Conservation (phyloP, 2,329 filamentous ascomycete species). For the Alternaria sp. region DNA sequence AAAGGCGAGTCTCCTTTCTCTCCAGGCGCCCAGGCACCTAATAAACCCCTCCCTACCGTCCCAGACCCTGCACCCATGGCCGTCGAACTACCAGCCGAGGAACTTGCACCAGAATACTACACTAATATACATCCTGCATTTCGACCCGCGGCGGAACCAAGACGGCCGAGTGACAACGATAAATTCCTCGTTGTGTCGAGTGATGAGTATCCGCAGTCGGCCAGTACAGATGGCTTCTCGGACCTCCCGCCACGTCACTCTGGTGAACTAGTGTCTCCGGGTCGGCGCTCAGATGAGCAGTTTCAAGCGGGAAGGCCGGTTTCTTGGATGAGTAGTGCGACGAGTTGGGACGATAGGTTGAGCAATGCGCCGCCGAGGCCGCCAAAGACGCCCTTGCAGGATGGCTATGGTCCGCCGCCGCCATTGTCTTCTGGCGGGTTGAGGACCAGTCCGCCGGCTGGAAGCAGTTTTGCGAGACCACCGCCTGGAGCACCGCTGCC, state of each 20-base stretch:
- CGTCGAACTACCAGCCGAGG: slow-evolving; percentile 68
- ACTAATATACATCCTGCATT: slow-evolving; percentile 32
- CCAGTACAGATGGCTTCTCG: slow-evolving; percentile 50
- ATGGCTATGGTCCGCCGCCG: slow-evolving; percentile 27
- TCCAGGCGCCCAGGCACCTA: slow-evolving; percentile 37
- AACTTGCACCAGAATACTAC: slow-evolving; percentile 53
- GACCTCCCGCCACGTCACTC: slow-evolving; percentile 54
- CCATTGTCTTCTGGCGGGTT: slow-evolving; percentile 20
- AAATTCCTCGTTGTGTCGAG: slow-evolving; percentile 66
- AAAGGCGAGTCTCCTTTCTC: slow-evolving; percentile 39
- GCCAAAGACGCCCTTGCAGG: slow-evolving; percentile 52
- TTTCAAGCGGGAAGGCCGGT: slow-evolving; percentile 33
- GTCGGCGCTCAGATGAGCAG: slow-evolving; percentile 46
- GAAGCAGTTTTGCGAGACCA: slow-evolving; percentile 38
- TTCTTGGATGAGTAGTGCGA: slow-evolving; percentile 38
- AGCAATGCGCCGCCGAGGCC: slow-evolving; percentile 49
- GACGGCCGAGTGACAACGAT: slow-evolving; percentile 52
- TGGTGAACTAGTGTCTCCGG: slow-evolving; percentile 70
- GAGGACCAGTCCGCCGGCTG: slow-evolving; percentile 17
- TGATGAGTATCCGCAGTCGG: slow-evolving; percentile 61
- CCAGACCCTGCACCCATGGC: slow-evolving; percentile 58
- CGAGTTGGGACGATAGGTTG: slow-evolving; percentile 38
- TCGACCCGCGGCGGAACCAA: slow-evolving; percentile 48
- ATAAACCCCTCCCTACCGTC: slow-evolving; percentile 46
- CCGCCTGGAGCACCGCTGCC: slow-evolving; percentile 63